These are phyloP conservation scores for Endoconidiophora polonica DNA, from an alignment of 2,329 filamentous ascomycete genomes.

Conservation along the genomic window DNA sequence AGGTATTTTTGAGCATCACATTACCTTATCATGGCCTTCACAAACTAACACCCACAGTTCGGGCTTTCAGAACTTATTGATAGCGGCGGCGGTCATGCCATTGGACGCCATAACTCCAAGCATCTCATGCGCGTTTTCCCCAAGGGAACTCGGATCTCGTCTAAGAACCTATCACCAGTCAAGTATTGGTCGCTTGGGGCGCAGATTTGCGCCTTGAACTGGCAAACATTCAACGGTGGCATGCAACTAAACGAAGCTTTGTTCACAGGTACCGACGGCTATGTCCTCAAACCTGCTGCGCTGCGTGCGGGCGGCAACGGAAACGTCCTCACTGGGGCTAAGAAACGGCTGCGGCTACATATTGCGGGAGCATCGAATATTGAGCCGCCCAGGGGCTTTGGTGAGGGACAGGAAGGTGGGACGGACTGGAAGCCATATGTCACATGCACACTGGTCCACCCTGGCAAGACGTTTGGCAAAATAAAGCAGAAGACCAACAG, in stretches of 20 bases:
- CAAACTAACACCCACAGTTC: not conserved
- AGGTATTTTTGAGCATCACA: conserved; percentile 18
- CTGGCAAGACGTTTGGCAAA: conserved; percentile 30
- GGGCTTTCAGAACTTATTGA: conserved; percentile 17
- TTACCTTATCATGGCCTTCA: not conserved
- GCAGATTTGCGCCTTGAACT: conserved; percentile 54
- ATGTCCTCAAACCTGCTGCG: conserved; percentile 45
- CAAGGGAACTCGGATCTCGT: conserved; percentile 52
- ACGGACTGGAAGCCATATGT: conserved; percentile 37
- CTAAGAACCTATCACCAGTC: conserved; percentile 44
- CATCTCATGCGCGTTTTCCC: conserved; percentile 57
- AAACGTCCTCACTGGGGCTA: conserved; percentile 27
- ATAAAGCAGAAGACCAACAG: conserved; percentile 44
- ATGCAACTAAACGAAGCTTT: conserved; percentile 55
- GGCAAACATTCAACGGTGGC: conserved; percentile 48
- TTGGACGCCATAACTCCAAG: conserved; percentile 42
- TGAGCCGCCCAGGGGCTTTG: conserved; percentile 22
- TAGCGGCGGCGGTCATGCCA: conserved; percentile 24
- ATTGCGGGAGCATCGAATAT: conserved; percentile 47
- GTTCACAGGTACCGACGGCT: conserved; percentile 48
- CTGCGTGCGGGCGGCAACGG: conserved; percentile 40
- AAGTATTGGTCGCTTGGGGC: conserved; percentile 51
- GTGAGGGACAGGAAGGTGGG: conserved; percentile 7
- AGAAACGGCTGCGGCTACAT: conserved; percentile 36
- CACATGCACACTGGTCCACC: conserved; percentile 47